These are phyloP conservation scores for Lizonia empirigonia DNA, from an alignment of 2,329 filamentous ascomycete genomes.

Conservation along the genomic window DNA sequence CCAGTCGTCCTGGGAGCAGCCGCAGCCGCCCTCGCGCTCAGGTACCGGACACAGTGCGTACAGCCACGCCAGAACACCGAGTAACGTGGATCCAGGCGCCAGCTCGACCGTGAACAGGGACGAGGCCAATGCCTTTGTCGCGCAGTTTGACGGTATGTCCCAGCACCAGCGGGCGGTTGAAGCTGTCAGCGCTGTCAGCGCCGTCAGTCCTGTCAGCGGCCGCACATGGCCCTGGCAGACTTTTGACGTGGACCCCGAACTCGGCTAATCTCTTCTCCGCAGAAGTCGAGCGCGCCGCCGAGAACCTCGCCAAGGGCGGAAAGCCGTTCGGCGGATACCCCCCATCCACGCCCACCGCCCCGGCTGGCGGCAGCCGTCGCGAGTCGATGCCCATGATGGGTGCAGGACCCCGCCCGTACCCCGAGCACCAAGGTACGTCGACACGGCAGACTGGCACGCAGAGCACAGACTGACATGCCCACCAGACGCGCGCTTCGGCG, in stretches of 20 bases:
- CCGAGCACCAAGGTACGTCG: constrained; percentile 62
- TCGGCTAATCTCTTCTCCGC: constrained; percentile 24
- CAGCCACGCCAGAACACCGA: constrained; percentile 22
- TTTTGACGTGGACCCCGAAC: background rate
- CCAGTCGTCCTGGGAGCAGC: constrained; percentile 75
- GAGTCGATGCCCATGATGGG: constrained; percentile 73
- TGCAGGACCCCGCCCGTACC: constrained; percentile 59
- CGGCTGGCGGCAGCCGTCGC: constrained; percentile 69
- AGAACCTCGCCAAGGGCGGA: constrained; percentile 95
- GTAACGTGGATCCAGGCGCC: constrained; percentile 63
- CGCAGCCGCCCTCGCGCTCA: constrained; percentile 72
- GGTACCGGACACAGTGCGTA: constrained; percentile 56
- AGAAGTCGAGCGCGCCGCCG: constrained; percentile 96
- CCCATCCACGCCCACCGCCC: constrained; percentile 16
- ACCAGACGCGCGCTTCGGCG: constrained; percentile 69
- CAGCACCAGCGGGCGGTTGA: background rate
- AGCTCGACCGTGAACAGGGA: constrained; percentile 71
- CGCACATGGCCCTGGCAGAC: constrained; percentile 3
- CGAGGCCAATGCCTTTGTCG: constrained; percentile 77
- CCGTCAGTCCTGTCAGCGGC: background rate
- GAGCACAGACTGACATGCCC: constrained; percentile 19
- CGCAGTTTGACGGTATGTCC: constrained; percentile 86
- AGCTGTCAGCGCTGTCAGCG: constrained; percentile 3
- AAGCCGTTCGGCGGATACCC: constrained; percentile 72
- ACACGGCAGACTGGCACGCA: background rate